Base-by-base conservation (phyloP, 176 grass and related monocot genomes). In the Cymbopogon citratus region DNA sequence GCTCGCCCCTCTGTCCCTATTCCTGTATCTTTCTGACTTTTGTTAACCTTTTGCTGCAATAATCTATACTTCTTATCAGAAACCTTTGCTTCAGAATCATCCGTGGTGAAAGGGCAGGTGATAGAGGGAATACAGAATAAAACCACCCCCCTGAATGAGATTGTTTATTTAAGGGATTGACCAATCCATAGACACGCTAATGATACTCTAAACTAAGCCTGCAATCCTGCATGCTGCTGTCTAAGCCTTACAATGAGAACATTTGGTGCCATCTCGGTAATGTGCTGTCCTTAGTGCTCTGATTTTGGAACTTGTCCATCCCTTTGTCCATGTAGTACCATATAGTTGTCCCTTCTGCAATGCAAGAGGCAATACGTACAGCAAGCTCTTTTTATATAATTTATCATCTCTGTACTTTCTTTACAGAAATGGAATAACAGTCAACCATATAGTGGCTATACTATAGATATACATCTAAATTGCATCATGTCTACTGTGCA, bases 61-160 rank as follows among this genome's bases (percentile, higher is more conserved):
- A 77, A 24, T 68, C 41, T 72, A 78, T 78, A 12, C 81, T 25
- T 71, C 67, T 67, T 78, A 86, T 68, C 77, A 76, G 39, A 84
- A 62, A 63, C 51, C 25, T 75, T 88, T 75, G 48, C 35, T 46
- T 89, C 44, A 78, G 83, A 82, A 86, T 68, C 68, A 74, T 82
- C 74, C 59, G 59, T 74, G 46, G 79, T 78, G 79, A 62, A 77
- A 82, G 73, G 18, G 78, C 66, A 73, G 83, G 27, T 4, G 45
- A 45, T 45, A 44, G 62, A 56, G 49, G 9, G 82, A 71, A 38
- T 77, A 82, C 12, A 67, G 83, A 90, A 90, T 86, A 86, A 90
- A 90, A 74, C 74, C 49, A 29, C 45, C 16, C 12, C 68, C 27
- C 75, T 48, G 62, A 80, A 73, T 19, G 73, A 21, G n/a, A 66